phyloP scores from a whole-genome alignment of 129 eudicot species.

The Solidago caesia region DNA sequence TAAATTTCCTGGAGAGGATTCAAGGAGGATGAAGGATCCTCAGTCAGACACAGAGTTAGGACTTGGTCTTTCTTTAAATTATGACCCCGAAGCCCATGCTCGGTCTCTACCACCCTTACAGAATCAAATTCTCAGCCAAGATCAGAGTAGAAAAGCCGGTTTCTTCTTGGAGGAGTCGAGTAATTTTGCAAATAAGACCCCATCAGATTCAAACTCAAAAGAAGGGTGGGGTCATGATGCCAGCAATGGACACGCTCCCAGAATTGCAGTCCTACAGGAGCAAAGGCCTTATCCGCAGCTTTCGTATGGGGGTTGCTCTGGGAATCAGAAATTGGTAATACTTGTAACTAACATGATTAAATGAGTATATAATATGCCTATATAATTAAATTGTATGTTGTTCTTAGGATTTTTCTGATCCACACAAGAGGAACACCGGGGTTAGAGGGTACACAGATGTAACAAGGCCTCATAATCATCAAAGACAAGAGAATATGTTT shows the following conservation, averaged over 20 bases:
- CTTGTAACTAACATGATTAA: background rate
- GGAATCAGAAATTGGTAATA: slow-evolving; percentile 43
- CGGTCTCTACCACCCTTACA: background rate
- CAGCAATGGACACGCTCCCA: slow-evolving; percentile 28
- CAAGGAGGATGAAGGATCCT: slow-evolving; percentile 10
- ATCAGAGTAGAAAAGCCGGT: slow-evolving; percentile 30
- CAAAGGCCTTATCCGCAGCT: slow-evolving; percentile 28
- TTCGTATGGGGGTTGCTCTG: slow-evolving; percentile 34
- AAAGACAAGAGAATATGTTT: slow-evolving; percentile 36
- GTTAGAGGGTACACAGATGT: slow-evolving; percentile 34
- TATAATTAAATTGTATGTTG: slow-evolving; percentile 5
- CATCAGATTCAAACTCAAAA: background rate
- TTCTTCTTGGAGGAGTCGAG: slow-evolving; percentile 38
- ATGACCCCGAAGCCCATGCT: slow-evolving; percentile 26
- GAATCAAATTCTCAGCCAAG: slow-evolving; percentile 24
- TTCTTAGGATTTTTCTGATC: slow-evolving; percentile 49
- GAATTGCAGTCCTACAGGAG: slow-evolving; percentile 4
- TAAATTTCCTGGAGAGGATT: slow-evolving; percentile 31
- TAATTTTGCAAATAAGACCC: background rate
- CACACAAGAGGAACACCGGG: slow-evolving; percentile 34
- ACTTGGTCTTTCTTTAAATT: slow-evolving; percentile 53
- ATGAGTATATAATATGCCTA: too few species aligned
- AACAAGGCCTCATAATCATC: slow-evolving; percentile 35
- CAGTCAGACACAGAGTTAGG: slow-evolving; percentile 36
- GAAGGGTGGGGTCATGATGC: slow-evolving; percentile 38